phyloP scores from a whole-genome alignment of 1,139 yeast genomes.

The Pichia sp. region DNA sequence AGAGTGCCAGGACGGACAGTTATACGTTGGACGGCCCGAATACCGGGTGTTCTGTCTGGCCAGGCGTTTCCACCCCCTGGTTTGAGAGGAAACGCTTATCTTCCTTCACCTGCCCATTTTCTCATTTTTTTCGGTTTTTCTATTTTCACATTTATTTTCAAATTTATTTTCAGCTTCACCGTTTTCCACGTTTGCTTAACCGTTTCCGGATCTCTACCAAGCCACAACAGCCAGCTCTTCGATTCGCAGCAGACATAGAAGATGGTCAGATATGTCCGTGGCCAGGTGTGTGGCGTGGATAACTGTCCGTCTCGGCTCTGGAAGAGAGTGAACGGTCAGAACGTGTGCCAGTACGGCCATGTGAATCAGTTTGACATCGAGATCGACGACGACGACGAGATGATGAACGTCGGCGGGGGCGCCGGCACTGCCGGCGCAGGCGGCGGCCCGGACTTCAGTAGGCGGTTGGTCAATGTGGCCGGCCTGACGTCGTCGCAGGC shows the following conservation, averaged over 20 bases:
- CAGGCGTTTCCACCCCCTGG: background rate
- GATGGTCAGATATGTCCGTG: slow-evolving; percentile 39
- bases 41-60: too few species aligned
- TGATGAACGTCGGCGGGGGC: slow-evolving; percentile 22
- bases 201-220: background rate
- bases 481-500: slow-evolving; percentile 30
- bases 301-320: slow-evolving; percentile 81
- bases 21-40: too few species aligned
- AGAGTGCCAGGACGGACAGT: too few species aligned
- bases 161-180: background rate
- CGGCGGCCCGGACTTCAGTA: slow-evolving; percentile 38
- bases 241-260: background rate
- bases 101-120: background rate
- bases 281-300: slow-evolving; percentile 83
- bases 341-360: slow-evolving; percentile 87
- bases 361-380: slow-evolving; percentile 78
- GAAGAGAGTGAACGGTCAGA: slow-evolving; percentile 66
- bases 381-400: slow-evolving; percentile 71
- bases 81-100: background rate
- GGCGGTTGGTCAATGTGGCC: slow-evolving; percentile 47
- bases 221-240: background rate
- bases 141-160: background rate
- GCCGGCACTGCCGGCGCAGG: slow-evolving; percentile 21
- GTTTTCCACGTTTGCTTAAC: background rate
- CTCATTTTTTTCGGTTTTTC: background rate